phyloP scores from a whole-genome alignment of 1,139 yeast species.

The Scheffersomyces cryptocercus region DNA sequence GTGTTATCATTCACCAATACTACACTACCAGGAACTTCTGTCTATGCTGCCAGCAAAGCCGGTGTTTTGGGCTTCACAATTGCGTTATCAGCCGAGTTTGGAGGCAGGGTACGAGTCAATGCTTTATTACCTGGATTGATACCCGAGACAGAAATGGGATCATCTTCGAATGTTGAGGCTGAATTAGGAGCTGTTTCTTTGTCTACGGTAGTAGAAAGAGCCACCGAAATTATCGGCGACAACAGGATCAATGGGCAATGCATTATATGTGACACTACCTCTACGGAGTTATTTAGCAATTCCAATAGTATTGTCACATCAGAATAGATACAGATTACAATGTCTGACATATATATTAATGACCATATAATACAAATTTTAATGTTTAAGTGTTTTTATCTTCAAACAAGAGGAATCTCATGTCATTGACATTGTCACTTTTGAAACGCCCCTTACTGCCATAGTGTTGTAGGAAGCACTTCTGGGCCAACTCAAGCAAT shows the following conservation, averaged over 20 bases:
- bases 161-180: conserved; percentile 23
- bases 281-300: not conserved
- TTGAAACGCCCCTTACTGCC: too few relatives aligned
- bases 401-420: too few relatives aligned
- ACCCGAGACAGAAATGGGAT: conserved; percentile 71
- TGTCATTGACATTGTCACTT: too few relatives aligned
- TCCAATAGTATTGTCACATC: too few relatives aligned
- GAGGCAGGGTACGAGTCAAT: conserved; percentile 55
- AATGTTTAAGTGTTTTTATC: too few relatives aligned
- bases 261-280: conserved; percentile 21
- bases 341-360: too few relatives aligned
- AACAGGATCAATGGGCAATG: conserved; percentile 43
- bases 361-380: too few relatives aligned
- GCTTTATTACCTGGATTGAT: conserved; percentile 75
- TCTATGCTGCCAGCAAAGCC: conserved; percentile 81
- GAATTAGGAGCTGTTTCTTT: conserved; percentile 18
- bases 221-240: conserved; percentile 29
- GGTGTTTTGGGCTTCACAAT: conserved; percentile 71
- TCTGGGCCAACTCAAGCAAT: conserved; percentile 9
- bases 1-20: conserved; percentile 52
- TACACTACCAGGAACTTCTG: conserved; percentile 60
- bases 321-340: too few relatives aligned
- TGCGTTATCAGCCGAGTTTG: conserved; percentile 64
- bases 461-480: conserved; percentile 13
- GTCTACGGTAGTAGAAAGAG: conserved; percentile 28